phyloP scores from a whole-genome alignment of 140 eudicot genomes.

The Ambrosia hybrid region DNA sequence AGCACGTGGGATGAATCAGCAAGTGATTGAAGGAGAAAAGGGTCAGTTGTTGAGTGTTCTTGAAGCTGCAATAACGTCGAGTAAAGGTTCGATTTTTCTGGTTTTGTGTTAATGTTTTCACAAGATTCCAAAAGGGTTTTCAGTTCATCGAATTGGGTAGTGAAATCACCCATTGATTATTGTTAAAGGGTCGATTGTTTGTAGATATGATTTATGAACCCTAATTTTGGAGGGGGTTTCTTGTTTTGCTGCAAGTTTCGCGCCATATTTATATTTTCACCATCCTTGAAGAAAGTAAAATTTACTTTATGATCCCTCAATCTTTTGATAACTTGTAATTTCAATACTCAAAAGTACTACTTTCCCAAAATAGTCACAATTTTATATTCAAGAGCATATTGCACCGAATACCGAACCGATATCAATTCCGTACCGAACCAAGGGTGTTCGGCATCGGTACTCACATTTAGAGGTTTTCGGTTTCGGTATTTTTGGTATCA shows the following conservation, averaged over 20 bases:
- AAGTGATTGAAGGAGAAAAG: slow-evolving; percentile 41
- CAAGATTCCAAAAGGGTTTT: slow-evolving; percentile 42
- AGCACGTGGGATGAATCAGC: slow-evolving; percentile 42
- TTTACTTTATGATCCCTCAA: slow-evolving; percentile 6
- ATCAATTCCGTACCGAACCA: too few relatives aligned
- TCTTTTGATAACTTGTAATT: not conserved
- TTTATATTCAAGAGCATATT: too few relatives aligned
- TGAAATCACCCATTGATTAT: slow-evolving; percentile 45
- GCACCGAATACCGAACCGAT: too few relatives aligned
- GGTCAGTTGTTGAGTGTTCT: slow-evolving; percentile 50
- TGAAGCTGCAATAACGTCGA: slow-evolving; percentile 59
- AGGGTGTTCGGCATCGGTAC: too few relatives aligned
- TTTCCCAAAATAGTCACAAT: too few relatives aligned
- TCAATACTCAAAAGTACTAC: too few relatives aligned
- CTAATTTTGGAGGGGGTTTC: slow-evolving; percentile 10
- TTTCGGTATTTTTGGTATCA: too few relatives aligned
- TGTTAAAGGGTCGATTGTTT: not conserved
- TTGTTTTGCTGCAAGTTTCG: slow-evolving; percentile 30
- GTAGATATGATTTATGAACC: slow-evolving; percentile 25
- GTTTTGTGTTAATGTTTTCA: slow-evolving; percentile 20
- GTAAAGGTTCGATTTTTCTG: slow-evolving; percentile 60
- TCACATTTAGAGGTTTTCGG: too few relatives aligned
- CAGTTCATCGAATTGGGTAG: slow-evolving; percentile 47
- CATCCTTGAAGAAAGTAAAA: not conserved
- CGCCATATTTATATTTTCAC: slow-evolving; percentile 31